Base-by-base conservation (phyloP, 106 monocot species). In the Xerophyta viscosa region DNA sequence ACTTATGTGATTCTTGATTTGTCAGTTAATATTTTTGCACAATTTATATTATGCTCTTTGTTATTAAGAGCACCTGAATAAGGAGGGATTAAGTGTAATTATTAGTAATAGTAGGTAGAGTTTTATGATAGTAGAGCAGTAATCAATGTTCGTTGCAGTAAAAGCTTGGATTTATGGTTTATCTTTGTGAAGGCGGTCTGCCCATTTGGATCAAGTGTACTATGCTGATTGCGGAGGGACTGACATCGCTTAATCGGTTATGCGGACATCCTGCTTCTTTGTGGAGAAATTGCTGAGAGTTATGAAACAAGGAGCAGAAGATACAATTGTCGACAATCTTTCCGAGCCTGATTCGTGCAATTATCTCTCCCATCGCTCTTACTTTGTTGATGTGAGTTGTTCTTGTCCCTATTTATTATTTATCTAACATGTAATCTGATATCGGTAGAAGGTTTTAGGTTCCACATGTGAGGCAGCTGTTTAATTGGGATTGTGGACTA, bases 401-500 rank as follows among this genome's bases (percentile, higher is more conserved):
- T 39, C 2, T 27, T n/a, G 1, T 44, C 20, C 46, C 10, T 61
- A 3, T 30, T 23, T 20, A 24, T 29, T 22, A 8, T n/a, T 33
- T 19, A 14, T 50, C 13, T 8, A 1, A n/a, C 27, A 15, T 48
- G 23, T 19, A 22, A 58, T 24, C n/a, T 36, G 20, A n/a, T 46
- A 48, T 42, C 41, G 20, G 25, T 31, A 41, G 29, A n/a, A n/a
- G 20, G 42, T 23, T 46, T 44, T 54, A 88, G 94, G 88, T 96
- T 24, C 94, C 94, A 1, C 94, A 96, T 61, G 72, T 88, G 25
- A 68, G 70, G 51, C 88, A 94, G 66, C 61, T 72, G 42, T 84
- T 64, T 46, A 74, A 67, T 48, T 88, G 88, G 88, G 88, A 94
- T 57, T 84, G 84, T 48, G 88, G 88, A 4, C 69, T 94, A 28